phyloP scores from a whole-genome alignment of 495 filamentous ascomycete species.

The Saxophila tyrrhenica region DNA sequence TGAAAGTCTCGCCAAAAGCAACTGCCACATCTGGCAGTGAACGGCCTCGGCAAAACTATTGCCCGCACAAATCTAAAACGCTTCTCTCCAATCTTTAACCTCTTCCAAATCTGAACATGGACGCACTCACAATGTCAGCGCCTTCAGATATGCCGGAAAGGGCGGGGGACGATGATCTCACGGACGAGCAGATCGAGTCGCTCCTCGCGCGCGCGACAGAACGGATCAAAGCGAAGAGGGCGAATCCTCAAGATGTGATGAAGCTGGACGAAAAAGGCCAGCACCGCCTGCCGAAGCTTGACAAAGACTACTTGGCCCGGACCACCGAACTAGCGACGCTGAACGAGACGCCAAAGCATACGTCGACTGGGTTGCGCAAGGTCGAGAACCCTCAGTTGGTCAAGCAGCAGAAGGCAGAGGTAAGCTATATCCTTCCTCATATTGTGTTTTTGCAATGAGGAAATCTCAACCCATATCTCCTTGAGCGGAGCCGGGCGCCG shows the following conservation, averaged over 20 bases:
- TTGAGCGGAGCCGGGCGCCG: slow-evolving; percentile 60
- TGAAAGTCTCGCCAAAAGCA: too few species aligned
- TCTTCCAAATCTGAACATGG: not conserved
- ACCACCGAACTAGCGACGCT: slow-evolving; percentile 36
- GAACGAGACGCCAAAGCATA: slow-evolving; percentile 36
- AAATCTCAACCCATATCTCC: slow-evolving; percentile 51
- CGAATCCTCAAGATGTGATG: not conserved
- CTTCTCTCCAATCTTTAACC: too few species aligned
- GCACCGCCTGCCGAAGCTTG: slow-evolving; percentile 33
- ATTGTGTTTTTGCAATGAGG: slow-evolving; percentile 47
- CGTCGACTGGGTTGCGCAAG: slow-evolving; percentile 32
- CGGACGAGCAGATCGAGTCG: slow-evolving; percentile 49
- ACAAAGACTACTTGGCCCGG: slow-evolving; percentile 39
- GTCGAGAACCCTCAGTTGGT: slow-evolving; percentile 35
- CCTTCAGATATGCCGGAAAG: not conserved
- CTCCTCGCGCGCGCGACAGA: slow-evolving; percentile 54
- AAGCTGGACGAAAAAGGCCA: not conserved
- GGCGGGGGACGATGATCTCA: slow-evolving; percentile 38
- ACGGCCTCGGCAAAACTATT: not conserved
- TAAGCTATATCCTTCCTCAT: slow-evolving; percentile 24
- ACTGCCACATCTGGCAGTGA: not conserved
- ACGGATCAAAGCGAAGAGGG: slow-evolving; percentile 36
- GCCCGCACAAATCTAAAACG: not conserved
- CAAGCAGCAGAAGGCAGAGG: slow-evolving; percentile 34
- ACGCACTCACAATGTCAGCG: not conserved